These are phyloP conservation scores for Rubus parviflorus DNA, from an alignment of 306 rosid species.

Conservation along the genomic window DNA sequence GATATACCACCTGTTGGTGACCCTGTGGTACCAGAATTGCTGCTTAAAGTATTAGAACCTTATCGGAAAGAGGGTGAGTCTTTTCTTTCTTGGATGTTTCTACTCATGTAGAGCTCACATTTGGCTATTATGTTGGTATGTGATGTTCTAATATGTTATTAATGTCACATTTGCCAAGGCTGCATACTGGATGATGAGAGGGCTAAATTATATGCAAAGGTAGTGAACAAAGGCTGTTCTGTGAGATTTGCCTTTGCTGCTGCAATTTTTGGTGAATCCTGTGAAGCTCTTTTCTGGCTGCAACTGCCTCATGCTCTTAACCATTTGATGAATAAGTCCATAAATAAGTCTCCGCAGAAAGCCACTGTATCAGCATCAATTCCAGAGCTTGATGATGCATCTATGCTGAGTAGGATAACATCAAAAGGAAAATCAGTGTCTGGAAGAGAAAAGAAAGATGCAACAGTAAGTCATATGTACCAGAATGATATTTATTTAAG, in stretches of 20 bases:
- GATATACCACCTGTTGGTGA: constrained; percentile 77
- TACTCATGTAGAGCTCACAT: constrained; percentile 20
- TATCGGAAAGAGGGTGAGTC: constrained; percentile 81
- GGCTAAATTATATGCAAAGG: constrained; percentile 83
- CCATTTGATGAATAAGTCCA: constrained; percentile 67
- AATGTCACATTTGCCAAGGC: constrained; percentile 51
- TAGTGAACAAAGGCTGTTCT: constrained; percentile 77
- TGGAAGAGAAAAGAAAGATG: constrained; percentile 53
- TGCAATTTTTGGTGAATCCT: constrained; percentile 81
- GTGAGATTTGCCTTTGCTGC: constrained; percentile 91
- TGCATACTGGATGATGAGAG: constrained; percentile 88
- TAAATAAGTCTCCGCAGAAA: constrained; percentile 57
- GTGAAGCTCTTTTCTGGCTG: constrained; percentile 96
- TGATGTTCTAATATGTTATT: constrained; percentile 30
- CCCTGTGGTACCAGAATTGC: constrained; percentile 90
- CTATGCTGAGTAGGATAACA: constrained; percentile 70
- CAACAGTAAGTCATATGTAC: constrained; percentile 44
- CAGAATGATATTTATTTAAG: not conserved
- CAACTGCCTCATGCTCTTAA: constrained; percentile 80
- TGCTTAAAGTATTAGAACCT: constrained; percentile 89
- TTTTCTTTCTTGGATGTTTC: constrained; percentile 26
- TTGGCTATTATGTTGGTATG: constrained; percentile 18
- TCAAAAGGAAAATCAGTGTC: constrained; percentile 72
- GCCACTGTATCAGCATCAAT: constrained; percentile 32
- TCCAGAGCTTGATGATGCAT: constrained; percentile 59